These are phyloP conservation scores for Wickerhamiella dianesei DNA, from an alignment of 805 yeast species.

Conservation along the genomic window DNA sequence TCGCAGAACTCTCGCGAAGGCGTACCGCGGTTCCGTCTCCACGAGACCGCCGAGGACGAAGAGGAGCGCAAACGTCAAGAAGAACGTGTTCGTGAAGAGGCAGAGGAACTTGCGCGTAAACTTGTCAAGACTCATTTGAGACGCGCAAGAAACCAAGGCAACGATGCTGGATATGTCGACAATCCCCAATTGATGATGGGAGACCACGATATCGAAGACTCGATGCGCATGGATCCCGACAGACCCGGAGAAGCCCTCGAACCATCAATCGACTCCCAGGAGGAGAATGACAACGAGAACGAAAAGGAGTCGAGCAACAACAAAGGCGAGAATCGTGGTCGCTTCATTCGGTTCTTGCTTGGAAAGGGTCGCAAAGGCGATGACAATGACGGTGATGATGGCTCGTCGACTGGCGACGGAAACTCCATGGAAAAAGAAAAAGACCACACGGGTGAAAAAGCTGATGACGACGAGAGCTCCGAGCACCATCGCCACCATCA, in stretches of 20 bases:
- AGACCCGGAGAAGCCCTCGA: background rate
- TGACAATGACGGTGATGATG: background rate
- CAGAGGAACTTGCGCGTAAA: constrained; percentile 17
- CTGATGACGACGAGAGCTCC: constrained; percentile 9
- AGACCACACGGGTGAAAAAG: constrained; percentile 5
- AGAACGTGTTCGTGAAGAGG: constrained; percentile 13
- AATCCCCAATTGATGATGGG: constrained; percentile 8
- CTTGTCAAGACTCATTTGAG: constrained; percentile 16
- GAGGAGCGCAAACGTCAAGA: constrained; percentile 10
- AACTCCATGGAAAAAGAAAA: constrained; percentile 1
- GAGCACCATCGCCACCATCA: constrained; percentile 1
- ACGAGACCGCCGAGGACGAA: constrained; percentile 9
- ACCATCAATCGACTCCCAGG: background rate
- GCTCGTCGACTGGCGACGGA: background rate
- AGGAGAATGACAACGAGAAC: background rate
- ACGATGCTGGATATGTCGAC: constrained; percentile 13
- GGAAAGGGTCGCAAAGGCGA: constrained; percentile 2
- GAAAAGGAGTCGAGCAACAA: background rate
- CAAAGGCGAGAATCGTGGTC: constrained; percentile 1
- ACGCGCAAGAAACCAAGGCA: background rate
- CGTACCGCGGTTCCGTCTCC: background rate
- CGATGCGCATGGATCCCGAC: constrained; percentile 7
- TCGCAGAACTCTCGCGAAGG: background rate
- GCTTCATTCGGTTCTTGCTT: background rate
- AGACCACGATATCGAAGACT: constrained; percentile 10